Evolutionary conservation across 2,329 filamentous ascomycete genomes (phyloP).

Genomic region (Didymella sp.): DNA sequence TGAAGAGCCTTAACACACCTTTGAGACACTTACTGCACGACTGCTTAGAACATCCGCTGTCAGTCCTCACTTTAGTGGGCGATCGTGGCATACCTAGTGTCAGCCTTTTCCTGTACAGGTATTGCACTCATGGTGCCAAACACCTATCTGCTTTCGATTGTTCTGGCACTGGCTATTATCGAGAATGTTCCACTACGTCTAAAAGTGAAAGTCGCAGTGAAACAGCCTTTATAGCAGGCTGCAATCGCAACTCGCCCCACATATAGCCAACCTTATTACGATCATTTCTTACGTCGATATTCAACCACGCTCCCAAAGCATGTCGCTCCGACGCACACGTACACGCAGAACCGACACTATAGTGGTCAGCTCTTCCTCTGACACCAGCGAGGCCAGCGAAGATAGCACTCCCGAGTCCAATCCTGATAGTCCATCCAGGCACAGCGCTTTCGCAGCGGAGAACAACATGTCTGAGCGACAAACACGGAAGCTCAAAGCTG

Average conservation of each 20-base stretch:
- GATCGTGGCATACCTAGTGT: too few relatives aligned
- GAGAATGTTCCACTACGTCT: too few relatives aligned
- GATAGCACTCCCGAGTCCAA: not conserved
- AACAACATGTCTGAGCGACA: not conserved
- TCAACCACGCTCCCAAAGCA: not conserved
- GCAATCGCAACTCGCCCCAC: not conserved
- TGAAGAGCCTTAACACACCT: too few relatives aligned
- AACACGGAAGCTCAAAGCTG: not conserved
- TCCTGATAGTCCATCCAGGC: not conserved
- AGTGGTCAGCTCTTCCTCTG: not conserved
- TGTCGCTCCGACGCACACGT: not conserved
- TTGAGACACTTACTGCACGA: too few relatives aligned
- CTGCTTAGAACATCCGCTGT: too few relatives aligned
- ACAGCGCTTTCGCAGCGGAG: not conserved
- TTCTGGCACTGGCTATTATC: too few relatives aligned
- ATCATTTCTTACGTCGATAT: too few relatives aligned
- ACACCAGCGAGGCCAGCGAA: constrained; percentile 2
- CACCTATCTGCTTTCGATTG: too few relatives aligned
- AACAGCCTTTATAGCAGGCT: not conserved
- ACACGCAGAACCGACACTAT: not conserved
- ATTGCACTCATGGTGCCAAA: too few relatives aligned
- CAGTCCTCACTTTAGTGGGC: too few relatives aligned
- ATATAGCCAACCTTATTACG: too few relatives aligned
- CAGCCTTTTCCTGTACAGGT: too few relatives aligned
- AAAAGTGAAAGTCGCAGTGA: not conserved